Percentiles rank a stretch among this genome's conserved stretches.
phyloP scores from a whole-genome alignment of 192 early-diverging fungal species.

The Coemansia sp. region DNA sequence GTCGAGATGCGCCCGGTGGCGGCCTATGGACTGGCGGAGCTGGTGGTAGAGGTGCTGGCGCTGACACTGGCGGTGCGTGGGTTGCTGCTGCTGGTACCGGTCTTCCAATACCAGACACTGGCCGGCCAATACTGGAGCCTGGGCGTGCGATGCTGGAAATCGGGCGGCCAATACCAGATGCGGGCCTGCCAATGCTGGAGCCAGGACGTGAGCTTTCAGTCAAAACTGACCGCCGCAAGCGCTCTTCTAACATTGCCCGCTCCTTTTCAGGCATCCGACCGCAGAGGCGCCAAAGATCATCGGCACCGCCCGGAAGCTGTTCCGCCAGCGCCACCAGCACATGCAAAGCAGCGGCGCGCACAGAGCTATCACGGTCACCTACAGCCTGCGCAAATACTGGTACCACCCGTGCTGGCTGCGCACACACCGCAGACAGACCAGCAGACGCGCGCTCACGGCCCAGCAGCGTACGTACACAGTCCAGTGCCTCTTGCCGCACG shows the following conservation, averaged over 20 bases:
- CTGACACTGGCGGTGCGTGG: conserved; percentile 6
- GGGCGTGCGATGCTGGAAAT: conserved; percentile 38
- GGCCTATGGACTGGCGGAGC: background rate
- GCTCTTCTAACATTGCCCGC: conserved; percentile 74
- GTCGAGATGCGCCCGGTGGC: conserved; percentile 2
- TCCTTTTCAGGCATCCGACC: conserved; percentile 78
- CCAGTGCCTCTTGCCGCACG: conserved; percentile 76
- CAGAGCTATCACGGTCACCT: conserved; percentile 75
- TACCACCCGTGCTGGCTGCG: conserved; percentile 63
- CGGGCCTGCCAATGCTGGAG: conserved; percentile 35
- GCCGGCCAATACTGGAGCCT: conserved; percentile 1
- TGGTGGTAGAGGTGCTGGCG: conserved; percentile 6
- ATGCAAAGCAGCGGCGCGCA: conserved; percentile 74
- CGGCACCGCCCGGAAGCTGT: conserved; percentile 62
- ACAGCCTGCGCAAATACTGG: conserved; percentile 73
- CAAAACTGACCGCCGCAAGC: conserved; percentile 61
- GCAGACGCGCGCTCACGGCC: conserved; percentile 60
- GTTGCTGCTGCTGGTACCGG: background rate
- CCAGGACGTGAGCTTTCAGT: conserved; percentile 18
- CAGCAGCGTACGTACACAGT: conserved; percentile 65
- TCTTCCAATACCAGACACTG: background rate
- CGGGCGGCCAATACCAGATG: conserved; percentile 23
- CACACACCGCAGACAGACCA: conserved; percentile 35
- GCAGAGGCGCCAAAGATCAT: conserved; percentile 69
- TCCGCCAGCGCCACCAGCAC: conserved; percentile 72